phyloP scores from a whole-genome alignment of 441 rosid species.

The Flueggea neowawraea region DNA sequence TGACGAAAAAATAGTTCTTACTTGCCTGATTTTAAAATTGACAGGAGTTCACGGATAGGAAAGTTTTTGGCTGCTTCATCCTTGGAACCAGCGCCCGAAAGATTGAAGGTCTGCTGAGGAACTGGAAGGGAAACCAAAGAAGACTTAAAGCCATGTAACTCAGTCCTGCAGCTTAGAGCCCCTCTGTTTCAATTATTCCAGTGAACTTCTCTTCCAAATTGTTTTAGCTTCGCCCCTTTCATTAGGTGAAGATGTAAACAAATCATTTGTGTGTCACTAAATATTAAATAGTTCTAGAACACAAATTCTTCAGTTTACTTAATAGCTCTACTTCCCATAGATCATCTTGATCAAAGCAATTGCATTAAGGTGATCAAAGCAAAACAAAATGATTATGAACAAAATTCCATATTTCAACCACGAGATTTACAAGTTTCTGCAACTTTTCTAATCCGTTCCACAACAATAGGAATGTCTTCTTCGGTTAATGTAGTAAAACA shows the following conservation, averaged over 20 bases:
- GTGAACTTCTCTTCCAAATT: slow-evolving; percentile 8
- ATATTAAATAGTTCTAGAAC: slow-evolving; percentile 17
- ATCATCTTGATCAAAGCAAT: slow-evolving; percentile 9
- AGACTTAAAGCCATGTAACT: slow-evolving; percentile 42
- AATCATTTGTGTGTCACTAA: slow-evolving; percentile 12
- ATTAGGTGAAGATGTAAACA: slow-evolving; percentile 11
- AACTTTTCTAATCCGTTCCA: slow-evolving; percentile 52
- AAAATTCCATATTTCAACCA: slow-evolving; percentile 17
- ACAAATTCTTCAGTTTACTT: slow-evolving; percentile 6
- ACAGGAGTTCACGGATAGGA: slow-evolving; percentile 50
- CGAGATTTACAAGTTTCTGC: slow-evolving; percentile 41
- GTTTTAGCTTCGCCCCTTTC: slow-evolving; percentile 12
- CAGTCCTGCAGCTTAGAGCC: slow-evolving; percentile 4
- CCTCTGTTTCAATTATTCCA: slow-evolving; percentile 1
- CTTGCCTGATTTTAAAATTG: slow-evolving; percentile 34
- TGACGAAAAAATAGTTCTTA: slow-evolving; percentile 5
- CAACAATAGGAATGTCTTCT: slow-evolving; percentile 60
- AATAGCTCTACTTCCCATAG: slow-evolving; percentile 7
- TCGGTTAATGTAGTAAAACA: slow-evolving; percentile 62
- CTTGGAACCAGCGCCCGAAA: slow-evolving; percentile 48
- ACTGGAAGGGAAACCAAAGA: slow-evolving; percentile 30
- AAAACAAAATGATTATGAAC: not conserved
- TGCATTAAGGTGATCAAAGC: not conserved
- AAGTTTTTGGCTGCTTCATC: slow-evolving; percentile 48
- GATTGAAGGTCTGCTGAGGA: slow-evolving; percentile 51